These are phyloP conservation scores for Pyricularia sp. DNA, from an alignment of 2,329 filamentous ascomycete genomes.

Conservation along the genomic window DNA sequence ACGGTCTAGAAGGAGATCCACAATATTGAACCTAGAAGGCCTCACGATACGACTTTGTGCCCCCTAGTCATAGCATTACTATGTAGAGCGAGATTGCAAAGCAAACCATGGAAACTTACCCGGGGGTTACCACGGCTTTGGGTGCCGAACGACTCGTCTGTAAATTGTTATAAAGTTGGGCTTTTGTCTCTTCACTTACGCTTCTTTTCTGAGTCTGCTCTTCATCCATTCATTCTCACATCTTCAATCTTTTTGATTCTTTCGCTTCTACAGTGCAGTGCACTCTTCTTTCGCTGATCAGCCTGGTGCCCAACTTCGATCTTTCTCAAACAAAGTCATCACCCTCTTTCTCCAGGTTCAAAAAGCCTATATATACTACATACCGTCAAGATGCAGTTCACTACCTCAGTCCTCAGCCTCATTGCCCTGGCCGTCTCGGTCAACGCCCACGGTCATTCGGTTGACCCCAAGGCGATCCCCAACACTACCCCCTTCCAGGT, in stretches of 20 bases:
- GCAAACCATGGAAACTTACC: not conserved
- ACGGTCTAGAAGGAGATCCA: not conserved
- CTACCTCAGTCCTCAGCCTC: not conserved
- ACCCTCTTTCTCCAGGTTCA: not conserved
- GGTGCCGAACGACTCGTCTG: not conserved
- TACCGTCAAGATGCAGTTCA: not conserved
- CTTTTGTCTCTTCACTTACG: not conserved
- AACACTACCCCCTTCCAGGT: not conserved
- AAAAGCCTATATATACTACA: not conserved
- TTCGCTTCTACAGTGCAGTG: conserved; percentile 1
- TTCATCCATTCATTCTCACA: not conserved
- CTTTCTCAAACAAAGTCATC: not conserved
- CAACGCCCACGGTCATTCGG: not conserved
- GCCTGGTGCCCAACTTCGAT: not conserved
- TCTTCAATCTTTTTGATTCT: not conserved
- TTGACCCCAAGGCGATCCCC: not conserved
- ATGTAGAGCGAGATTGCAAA: not conserved
- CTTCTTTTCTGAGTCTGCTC: not conserved
- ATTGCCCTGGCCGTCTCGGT: conserved; percentile 1
- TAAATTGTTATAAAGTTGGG: not conserved
- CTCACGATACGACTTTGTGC: not conserved
- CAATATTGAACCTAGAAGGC: not conserved
- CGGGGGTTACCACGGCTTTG: not conserved
- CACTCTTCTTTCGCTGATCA: not conserved
- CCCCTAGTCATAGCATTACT: not conserved